Conservation (phyloP, 495 filamentous ascomycete species). For the Sabuloglossum arenarium region DNA sequence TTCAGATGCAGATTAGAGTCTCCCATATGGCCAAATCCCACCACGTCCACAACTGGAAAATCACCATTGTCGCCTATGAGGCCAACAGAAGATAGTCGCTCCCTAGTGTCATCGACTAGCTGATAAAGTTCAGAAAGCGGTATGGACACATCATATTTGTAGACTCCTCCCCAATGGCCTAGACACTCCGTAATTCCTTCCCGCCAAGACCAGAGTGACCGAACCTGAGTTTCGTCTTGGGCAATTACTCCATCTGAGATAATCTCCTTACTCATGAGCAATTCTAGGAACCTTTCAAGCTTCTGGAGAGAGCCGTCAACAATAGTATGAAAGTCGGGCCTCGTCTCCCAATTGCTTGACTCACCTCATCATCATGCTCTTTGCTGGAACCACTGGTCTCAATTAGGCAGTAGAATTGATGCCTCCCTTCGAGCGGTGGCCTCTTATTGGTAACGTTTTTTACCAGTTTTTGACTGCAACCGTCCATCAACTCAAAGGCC, state of each 20-base stretch:
- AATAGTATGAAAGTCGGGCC: neutral
- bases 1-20: conserved; percentile 92
- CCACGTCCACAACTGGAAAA: conserved; percentile 63
- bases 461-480: conserved; percentile 53
- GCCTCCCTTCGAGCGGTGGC: conserved; percentile 53
- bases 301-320: conserved; percentile 26
- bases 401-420: conserved; percentile 90
- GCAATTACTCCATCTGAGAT: conserved; percentile 78
- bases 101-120: conserved; percentile 65
- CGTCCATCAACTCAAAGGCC: conserved; percentile 95
- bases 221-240: conserved; percentile 76
- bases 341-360: neutral
- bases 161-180: conserved; percentile 83
- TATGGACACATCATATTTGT: conserved; percentile 97
- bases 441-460: conserved; percentile 52
- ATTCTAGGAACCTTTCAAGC: conserved; percentile 66
- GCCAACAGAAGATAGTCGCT: conserved; percentile 46
- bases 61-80: conserved; percentile 60
- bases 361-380: conserved; percentile 61
- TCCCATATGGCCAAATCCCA: conserved; percentile 97
- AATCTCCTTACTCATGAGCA: conserved; percentile 67
- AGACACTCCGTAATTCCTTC: conserved; percentile 79
- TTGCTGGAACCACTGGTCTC: conserved; percentile 89
- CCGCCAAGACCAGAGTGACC: conserved; percentile 73
- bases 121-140: conserved; percentile 71